Evolutionary conservation across 2,329 filamentous ascomycete species (phyloP).

Genomic region (Ascosphaera aggregata): DNA sequence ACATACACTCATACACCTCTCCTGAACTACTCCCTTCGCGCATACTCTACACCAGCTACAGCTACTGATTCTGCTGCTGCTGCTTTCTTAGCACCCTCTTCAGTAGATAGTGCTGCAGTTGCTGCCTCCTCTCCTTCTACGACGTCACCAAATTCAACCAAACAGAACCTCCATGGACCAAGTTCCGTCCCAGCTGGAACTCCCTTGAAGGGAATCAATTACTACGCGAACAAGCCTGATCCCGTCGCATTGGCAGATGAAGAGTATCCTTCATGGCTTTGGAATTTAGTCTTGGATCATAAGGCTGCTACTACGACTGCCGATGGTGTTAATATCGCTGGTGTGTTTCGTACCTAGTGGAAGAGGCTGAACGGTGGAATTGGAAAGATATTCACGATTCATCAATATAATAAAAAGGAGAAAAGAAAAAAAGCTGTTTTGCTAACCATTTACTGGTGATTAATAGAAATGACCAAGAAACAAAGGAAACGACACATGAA

Average conservation of each 20-base stretch:
- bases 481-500: constrained; percentile 23
- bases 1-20: no score
- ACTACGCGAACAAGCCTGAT: constrained; percentile 23
- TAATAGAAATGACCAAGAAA: constrained; percentile 23
- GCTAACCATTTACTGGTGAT: constrained; percentile 2
- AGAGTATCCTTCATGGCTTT: constrained; percentile 26
- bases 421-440: no score
- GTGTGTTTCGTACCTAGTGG: background rate
- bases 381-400: background rate
- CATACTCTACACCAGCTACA: background rate
- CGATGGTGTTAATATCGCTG: constrained; percentile 8
- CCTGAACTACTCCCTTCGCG: background rate
- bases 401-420: no score
- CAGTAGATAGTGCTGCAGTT: background rate
- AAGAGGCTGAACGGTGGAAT: background rate
- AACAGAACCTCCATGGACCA: constrained; percentile 6
- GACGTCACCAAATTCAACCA: background rate
- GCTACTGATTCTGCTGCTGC: no score
- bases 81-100: background rate
- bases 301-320: constrained; percentile 12
- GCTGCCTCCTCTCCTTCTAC: background rate
- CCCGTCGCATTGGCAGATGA: constrained; percentile 21
- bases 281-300: constrained; percentile 18
- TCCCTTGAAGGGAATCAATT: constrained; percentile 20
- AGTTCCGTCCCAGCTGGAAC: constrained; percentile 19